Evolutionary conservation across 306 rosid genomes (phyloP).

Genomic region (Macrotyloma uniflorum): DNA sequence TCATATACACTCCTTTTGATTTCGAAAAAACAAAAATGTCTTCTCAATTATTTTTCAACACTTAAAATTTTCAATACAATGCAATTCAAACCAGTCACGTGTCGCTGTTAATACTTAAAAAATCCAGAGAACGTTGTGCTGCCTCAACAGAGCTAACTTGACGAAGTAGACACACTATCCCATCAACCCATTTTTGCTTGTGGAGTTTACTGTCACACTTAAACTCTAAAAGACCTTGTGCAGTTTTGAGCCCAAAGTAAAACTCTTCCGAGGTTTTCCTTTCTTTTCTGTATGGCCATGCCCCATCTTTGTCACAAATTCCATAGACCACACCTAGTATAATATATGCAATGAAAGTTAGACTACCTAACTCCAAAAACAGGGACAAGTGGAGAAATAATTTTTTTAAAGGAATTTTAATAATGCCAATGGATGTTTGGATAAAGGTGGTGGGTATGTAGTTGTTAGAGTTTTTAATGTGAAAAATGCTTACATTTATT

Average conservation of each 20-base stretch:
- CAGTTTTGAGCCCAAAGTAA: constrained; percentile 83
- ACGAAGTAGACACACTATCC: constrained; percentile 63
- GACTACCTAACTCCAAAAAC: constrained; percentile 2
- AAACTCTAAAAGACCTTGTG: constrained; percentile 77
- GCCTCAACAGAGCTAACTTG: constrained; percentile 55
- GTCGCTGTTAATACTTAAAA: constrained; percentile 49
- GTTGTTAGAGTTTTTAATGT: neutral
- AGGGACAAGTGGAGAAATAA: neutral
- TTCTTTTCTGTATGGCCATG: constrained; percentile 81
- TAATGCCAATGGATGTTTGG: neutral
- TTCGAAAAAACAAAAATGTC: neutral
- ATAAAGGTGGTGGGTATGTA: neutral
- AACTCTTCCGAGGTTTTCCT: constrained; percentile 65
- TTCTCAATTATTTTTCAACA: neutral
- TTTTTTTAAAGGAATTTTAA: neutral
- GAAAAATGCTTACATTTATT: constrained; percentile 63
- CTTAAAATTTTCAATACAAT: neutral
- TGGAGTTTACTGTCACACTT: constrained; percentile 72
- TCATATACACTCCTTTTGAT: neutral
- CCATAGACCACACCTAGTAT: constrained; percentile 77
- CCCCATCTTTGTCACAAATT: constrained; percentile 70
- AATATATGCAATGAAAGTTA: neutral
- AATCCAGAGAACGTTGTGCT: constrained; percentile 52
- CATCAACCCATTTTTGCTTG: constrained; percentile 81
- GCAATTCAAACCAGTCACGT: constrained; percentile 35